Evolutionary conservation across 306 rosid species (phyloP).

Genomic region (Cucumis sativus): DNA sequence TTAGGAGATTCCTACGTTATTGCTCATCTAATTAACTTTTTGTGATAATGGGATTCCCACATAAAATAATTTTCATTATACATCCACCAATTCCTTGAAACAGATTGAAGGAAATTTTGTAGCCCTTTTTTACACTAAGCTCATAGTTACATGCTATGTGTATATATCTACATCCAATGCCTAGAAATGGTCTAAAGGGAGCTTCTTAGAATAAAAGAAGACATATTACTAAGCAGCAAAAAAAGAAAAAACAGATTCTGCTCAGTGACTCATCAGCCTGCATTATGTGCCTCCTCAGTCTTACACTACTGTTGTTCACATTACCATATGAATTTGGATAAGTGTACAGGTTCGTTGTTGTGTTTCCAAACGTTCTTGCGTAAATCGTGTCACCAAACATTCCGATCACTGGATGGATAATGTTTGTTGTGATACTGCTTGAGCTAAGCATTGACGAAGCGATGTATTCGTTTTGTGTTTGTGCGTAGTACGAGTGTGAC

Average conservation of each 20-base stretch:
- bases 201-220: constrained; percentile 23
- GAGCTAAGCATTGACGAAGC: constrained; percentile 23
- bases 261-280: constrained; percentile 56
- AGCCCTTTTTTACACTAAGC: not conserved
- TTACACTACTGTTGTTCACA: not conserved
- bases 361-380: constrained; percentile 1
- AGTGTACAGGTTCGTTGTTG: not conserved
- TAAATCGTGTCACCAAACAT: constrained; percentile 1
- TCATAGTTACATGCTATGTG: not conserved
- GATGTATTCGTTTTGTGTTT: constrained; percentile 4
- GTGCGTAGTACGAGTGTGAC: constrained; percentile 17
- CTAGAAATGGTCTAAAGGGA: not conserved
- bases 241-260: constrained; percentile 62
- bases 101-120: not conserved
- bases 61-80: not conserved
- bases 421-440: constrained; percentile 18
- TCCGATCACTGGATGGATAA: constrained; percentile 22
- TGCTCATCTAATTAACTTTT: not conserved
- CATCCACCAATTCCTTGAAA: not conserved
- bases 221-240: constrained; percentile 55
- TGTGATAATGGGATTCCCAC: not conserved
- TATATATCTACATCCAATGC: not conserved
- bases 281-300: constrained; percentile 57
- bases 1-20: not conserved
- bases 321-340: constrained; percentile 11